phyloP scores from a whole-genome alignment of 2,329 filamentous ascomycete species.

The Xylariaceae sp. region DNA sequence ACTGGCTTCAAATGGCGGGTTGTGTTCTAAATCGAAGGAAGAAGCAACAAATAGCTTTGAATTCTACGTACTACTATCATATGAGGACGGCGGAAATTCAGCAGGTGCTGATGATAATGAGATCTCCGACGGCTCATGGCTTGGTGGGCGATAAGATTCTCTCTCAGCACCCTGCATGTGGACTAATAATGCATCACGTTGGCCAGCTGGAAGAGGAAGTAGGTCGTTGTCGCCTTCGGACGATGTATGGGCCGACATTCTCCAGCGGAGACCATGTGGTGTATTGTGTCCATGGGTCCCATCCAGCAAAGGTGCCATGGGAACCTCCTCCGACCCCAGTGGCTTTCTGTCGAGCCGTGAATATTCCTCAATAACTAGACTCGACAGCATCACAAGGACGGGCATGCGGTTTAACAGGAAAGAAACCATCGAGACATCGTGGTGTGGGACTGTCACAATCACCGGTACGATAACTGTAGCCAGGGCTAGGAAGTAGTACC shows the following conservation, averaged over 20 bases:
- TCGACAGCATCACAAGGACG: slow-evolving; percentile 9
- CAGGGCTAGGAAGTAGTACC: slow-evolving; percentile 13
- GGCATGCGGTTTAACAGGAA: slow-evolving; percentile 10
- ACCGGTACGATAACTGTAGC: background rate
- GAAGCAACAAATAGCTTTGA: background rate
- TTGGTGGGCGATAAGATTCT: slow-evolving; percentile 13
- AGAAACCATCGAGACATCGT: slow-evolving; percentile 1
- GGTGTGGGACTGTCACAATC: slow-evolving; percentile 6
- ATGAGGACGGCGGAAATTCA: slow-evolving; percentile 29
- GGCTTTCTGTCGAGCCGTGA: slow-evolving; percentile 9
- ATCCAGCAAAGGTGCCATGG: background rate
- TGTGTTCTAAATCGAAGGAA: background rate
- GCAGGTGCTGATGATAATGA: slow-evolving; percentile 20
- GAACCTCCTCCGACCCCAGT: background rate
- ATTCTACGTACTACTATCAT: slow-evolving; percentile 10
- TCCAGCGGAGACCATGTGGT: slow-evolving; percentile 1
- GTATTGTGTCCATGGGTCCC: slow-evolving; percentile 1
- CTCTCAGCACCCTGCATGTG: slow-evolving; percentile 18
- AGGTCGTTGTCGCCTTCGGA: background rate
- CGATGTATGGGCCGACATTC: background rate
- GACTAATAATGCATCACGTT: slow-evolving; percentile 6
- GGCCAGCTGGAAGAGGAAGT: background rate
- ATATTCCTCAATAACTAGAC: slow-evolving; percentile 14
- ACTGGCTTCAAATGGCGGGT: background rate
- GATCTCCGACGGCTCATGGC: slow-evolving; percentile 30